Percentiles rank a stretch among this genome's conserved stretches.
Evolutionary conservation across 129 eudicot species (phyloP).

Genomic region (Flaveria sonorensis): DNA sequence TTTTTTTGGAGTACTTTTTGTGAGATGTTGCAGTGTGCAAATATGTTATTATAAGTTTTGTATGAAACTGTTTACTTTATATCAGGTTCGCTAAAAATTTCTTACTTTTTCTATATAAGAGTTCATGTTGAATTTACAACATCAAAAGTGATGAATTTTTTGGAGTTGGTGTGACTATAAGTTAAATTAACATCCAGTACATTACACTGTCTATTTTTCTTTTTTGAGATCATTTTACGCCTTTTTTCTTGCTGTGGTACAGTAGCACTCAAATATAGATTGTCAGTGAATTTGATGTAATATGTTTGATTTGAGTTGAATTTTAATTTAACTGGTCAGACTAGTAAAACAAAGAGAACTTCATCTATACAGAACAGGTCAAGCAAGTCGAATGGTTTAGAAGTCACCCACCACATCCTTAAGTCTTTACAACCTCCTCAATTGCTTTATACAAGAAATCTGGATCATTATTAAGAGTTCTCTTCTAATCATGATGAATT

Average conservation of each 20-base stretch:
- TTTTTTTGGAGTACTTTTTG: not conserved
- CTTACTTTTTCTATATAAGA: not conserved
- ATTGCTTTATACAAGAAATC: constrained; percentile 6
- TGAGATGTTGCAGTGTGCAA: not conserved
- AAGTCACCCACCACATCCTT: not conserved
- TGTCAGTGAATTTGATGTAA: not conserved
- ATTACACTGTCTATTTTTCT: not conserved
- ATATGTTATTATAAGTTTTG: constrained; percentile 6
- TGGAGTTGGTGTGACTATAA: not conserved
- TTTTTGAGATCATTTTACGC: not conserved
- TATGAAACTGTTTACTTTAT: constrained; percentile 2
- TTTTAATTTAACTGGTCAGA: constrained; percentile 1
- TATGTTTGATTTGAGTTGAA: not conserved
- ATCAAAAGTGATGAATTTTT: not conserved
- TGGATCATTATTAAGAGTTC: not conserved
- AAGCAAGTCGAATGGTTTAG: not conserved
- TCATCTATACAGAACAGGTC: constrained; percentile 17
- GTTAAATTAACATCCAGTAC: not conserved
- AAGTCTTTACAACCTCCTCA: constrained; percentile 14
- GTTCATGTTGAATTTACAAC: constrained; percentile 14
- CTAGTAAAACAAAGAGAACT: not conserved
- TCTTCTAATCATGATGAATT: not conserved
- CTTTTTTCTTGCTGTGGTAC: not conserved
- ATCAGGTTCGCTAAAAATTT: not conserved
- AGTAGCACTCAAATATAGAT: not conserved